phyloP scores from a whole-genome alignment of 1,284 basidiomycete species.

The Puccinia polysora region DNA sequence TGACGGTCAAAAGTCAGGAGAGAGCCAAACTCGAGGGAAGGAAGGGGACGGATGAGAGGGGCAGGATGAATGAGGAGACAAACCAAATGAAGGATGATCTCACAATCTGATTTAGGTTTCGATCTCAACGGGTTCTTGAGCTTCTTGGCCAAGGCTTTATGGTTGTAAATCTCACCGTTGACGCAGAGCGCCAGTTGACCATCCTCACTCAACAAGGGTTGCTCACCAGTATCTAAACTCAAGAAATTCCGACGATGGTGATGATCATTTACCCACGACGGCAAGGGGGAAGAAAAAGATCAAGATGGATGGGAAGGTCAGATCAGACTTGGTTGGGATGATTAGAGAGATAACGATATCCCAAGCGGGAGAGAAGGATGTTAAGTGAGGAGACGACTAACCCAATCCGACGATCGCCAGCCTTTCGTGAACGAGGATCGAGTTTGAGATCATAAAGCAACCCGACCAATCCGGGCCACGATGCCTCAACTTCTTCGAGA shows the following conservation, averaged over 20 bases:
- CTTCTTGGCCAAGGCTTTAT: constrained; percentile 70
- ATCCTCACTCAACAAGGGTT: constrained; percentile 85
- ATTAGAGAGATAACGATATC: too few species aligned
- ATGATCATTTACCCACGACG: too few species aligned
- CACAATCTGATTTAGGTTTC: constrained; percentile 80
- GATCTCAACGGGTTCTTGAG: constrained; percentile 86
- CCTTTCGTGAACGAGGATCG: constrained; percentile 69
- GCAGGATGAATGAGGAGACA: too few species aligned
- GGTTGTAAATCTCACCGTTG: too few species aligned
- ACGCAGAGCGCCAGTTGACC: constrained; percentile 81
- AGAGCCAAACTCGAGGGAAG: too few species aligned
- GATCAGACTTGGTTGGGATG: too few species aligned
- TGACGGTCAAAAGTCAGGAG: too few species aligned
- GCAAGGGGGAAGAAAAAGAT: too few species aligned
- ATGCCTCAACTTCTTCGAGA: constrained; percentile 79
- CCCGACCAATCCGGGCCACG: constrained; percentile 96
- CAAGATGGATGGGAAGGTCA: too few species aligned
- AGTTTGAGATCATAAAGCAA: constrained; percentile 74
- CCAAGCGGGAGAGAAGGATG: too few species aligned
- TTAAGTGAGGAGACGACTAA: constrained; percentile 59
- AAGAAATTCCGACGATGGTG: too few species aligned
- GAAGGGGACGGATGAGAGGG: too few species aligned
- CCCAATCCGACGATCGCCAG: constrained; percentile 97
- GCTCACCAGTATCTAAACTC: constrained; percentile 98
- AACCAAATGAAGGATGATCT: constrained; percentile 89